Percentiles rank a stretch among this genome's conserved stretches.
Evolutionary conservation across 2,329 filamentous ascomycete species (phyloP).

Genomic region (Nemania serpens): DNA sequence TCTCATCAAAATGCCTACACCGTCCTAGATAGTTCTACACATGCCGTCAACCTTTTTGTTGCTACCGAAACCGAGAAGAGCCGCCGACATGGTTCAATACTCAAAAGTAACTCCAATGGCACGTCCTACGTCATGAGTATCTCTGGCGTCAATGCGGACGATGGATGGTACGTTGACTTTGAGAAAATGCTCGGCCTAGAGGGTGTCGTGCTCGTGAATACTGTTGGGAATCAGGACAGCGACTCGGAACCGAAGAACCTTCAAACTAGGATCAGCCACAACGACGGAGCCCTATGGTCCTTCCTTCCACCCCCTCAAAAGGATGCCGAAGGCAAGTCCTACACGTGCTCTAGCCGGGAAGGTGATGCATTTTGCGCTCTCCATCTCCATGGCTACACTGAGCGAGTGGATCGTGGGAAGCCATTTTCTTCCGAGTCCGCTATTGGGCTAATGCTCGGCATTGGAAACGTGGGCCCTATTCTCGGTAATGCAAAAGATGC

Average conservation of each 20-base stretch:
- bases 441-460: constrained; percentile 86
- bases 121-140: constrained; percentile 91
- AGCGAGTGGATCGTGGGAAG: constrained; percentile 78
- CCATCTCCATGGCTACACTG: constrained; percentile 95
- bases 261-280: constrained; percentile 92
- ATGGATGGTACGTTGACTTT: constrained; percentile 83
- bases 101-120: constrained; percentile 98
- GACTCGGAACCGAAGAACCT: constrained; percentile 74
- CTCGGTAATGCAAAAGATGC: constrained; percentile 71
- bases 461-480: constrained; percentile 82
- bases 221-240: constrained; percentile 75
- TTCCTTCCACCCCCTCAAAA: constrained; percentile 73
- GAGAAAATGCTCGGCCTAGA: constrained; percentile 94
- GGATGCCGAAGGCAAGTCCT: constrained; percentile 73
- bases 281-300: constrained; percentile 89
- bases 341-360: constrained; percentile 65
- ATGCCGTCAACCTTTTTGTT: constrained; percentile 93
- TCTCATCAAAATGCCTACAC: constrained; percentile 84
- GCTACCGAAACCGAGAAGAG: constrained; percentile 70
- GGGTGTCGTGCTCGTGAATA: constrained; percentile 85
- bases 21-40: constrained; percentile 90
- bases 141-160: constrained; percentile 79
- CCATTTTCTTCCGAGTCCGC: constrained; percentile 89
- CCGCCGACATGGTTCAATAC: constrained; percentile 78
- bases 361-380: constrained; percentile 75